A percentile compares a stretch with the other conserved stretches of the same genome.
These are phyloP conservation scores for Aspergillus alliaceus DNA, from an alignment of 2,329 filamentous ascomycete species.

Conservation along the genomic window DNA sequence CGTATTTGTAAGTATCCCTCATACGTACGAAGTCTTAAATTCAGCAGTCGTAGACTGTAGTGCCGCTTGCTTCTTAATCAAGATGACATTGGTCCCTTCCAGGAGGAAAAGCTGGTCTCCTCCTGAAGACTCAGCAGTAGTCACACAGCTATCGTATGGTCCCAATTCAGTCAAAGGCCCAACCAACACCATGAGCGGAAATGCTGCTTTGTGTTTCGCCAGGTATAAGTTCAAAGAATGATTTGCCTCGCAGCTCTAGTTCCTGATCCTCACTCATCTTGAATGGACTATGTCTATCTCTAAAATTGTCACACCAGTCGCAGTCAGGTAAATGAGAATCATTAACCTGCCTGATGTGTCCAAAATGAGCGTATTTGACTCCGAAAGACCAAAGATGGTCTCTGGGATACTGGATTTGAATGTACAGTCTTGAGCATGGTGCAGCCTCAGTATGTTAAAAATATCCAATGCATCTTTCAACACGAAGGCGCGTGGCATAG, in stretches of 20 bases:
- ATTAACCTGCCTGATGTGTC: neutral
- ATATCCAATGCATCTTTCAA: neutral
- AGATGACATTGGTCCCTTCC: neutral
- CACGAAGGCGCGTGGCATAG: neutral
- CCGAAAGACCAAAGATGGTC: neutral
- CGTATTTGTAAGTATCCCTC: neutral
- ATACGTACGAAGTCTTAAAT: neutral
- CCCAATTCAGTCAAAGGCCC: neutral
- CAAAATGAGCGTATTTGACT: neutral
- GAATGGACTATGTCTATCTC: neutral
- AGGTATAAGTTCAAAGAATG: neutral
- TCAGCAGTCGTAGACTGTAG: neutral
- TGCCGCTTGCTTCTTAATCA: neutral
- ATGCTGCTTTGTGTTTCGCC: neutral
- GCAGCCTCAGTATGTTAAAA: neutral
- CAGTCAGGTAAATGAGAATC: neutral
- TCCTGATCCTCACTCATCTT: neutral
- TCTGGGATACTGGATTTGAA: neutral
- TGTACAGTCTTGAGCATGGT: neutral
- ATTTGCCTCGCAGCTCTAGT: neutral
- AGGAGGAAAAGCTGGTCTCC: neutral
- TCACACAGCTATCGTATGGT: neutral
- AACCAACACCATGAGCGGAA: neutral
- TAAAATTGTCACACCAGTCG: neutral
- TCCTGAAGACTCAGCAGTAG: accelerated